Evolutionary conservation across 2,329 filamentous ascomycete genomes (phyloP), one percentile per base, ranked within the genome.

Genomic region (Botryotinia convoluta): DNA sequence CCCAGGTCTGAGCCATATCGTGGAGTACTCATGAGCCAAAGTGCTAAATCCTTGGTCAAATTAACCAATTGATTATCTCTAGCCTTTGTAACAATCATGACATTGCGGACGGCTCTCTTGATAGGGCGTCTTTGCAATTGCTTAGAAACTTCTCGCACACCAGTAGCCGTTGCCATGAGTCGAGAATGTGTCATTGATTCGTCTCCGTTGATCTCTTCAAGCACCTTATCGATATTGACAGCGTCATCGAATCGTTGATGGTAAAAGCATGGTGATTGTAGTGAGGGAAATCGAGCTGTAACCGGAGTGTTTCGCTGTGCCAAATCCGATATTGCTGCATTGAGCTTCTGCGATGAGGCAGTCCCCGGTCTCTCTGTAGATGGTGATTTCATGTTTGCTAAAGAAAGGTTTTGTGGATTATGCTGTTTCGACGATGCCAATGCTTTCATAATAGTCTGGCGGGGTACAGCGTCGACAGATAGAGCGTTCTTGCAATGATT

Each of bases 31-130:
- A 99, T 88, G 48, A 99, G 87, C 94, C 95, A 99, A 77, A 91
- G 89, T 18, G 95, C 87, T 74, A 99, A 85, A 81, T 99, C 94
- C 74, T 93, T 89, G 2, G 96, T 99, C 77, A 98, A 86, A 77
- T 92, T 89, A 48, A 99, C 95, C 26, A 99, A 87, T 78, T 93
- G 90, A 81, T 99, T 98, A 84, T 99, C 96, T 76, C 96, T 90
- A 35, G 96, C 96, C 84, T 98, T 99, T 75, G 96, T 99, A 76
- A 99, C 93, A 79, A 99, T 97, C 96, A 99, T 98, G 80, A 99
- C 89, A 81, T 94, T 98, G 80, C 90, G 90, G 64, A 99, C 95
- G 18, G 95, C 95, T 77, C 95, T 91, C 83, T 93, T 96, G 83
- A 98, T 94, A 35, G 96, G 95, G 59, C 94, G 90, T 72, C 95